Conservation (phyloP, 2,329 filamentous ascomycete genomes). For the Bipolaris bicolor region DNA sequence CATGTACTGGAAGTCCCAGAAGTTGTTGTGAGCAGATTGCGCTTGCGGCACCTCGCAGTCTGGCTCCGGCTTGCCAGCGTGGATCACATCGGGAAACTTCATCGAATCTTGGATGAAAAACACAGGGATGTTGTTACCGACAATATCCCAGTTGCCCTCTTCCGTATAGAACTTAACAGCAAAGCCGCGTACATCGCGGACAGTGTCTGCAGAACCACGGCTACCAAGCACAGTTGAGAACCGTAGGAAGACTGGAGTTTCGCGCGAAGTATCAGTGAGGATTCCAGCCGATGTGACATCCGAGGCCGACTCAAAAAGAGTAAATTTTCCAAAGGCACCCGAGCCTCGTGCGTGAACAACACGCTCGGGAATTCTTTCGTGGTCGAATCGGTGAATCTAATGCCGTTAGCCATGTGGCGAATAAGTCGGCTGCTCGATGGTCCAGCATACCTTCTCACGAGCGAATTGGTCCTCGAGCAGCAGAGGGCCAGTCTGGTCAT, state of each 20-base stretch:
- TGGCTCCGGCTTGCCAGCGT: conserved; percentile 71
- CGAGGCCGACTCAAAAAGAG: conserved; percentile 65
- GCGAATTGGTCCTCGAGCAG: conserved; percentile 75
- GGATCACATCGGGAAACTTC: conserved; percentile 73
- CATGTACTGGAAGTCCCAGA: conserved; percentile 73
- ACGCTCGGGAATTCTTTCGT: conserved; percentile 71
- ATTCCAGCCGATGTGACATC: conserved; percentile 69
- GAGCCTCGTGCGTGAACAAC: conserved; percentile 71
- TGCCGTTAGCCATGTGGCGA: conserved; percentile 9
- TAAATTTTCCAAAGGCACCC: conserved; percentile 71
- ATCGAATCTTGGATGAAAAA: conserved; percentile 79
- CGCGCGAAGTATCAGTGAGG: conserved; percentile 70
- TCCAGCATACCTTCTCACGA: conserved; percentile 69
- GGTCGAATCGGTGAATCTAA: conserved; percentile 77
- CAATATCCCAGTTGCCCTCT: conserved; percentile 78
- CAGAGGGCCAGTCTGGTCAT: conserved; percentile 68
- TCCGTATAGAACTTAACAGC: conserved; percentile 79
- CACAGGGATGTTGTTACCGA: conserved; percentile 76
- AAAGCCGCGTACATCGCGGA: conserved; percentile 82
- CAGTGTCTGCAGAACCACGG: conserved; percentile 78
- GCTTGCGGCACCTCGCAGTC: conserved; percentile 74
- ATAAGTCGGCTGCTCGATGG: too few relatives aligned
- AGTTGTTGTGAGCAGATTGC: conserved; percentile 74
- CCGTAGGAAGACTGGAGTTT: conserved; percentile 71
- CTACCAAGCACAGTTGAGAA: conserved; percentile 81